A percentile compares a stretch with the other conserved stretches of the same genome.
These are phyloP conservation scores for Penicillium roqueforti DNA, from an alignment of 495 filamentous ascomycete species.

Conservation along the genomic window DNA sequence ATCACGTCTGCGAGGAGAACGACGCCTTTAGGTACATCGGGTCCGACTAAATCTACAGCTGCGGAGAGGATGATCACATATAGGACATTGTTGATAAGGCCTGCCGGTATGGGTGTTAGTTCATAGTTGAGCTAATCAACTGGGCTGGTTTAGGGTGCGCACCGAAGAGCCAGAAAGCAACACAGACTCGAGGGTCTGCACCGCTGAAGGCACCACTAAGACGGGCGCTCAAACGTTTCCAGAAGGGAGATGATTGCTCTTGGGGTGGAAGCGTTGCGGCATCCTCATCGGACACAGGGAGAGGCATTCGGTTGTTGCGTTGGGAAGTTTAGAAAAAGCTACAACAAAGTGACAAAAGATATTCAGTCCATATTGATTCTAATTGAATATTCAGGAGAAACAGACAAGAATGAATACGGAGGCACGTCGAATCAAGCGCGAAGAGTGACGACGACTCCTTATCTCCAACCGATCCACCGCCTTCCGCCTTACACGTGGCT, in stretches of 20 bases:
- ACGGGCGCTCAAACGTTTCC: slow-evolving; percentile 63
- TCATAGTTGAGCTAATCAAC: neutral
- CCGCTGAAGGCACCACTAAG: slow-evolving; percentile 59
- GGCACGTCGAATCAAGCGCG: neutral
- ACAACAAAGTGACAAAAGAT: slow-evolving; percentile 7
- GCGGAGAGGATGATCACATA: slow-evolving; percentile 96
- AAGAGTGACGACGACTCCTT: slow-evolving; percentile 8
- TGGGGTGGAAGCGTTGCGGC: slow-evolving; percentile 60
- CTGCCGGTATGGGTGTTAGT: slow-evolving; percentile 43
- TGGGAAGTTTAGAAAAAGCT: slow-evolving; percentile 8
- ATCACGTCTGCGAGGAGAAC: slow-evolving; percentile 92
- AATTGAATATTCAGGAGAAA: neutral
- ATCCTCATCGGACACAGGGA: slow-evolving; percentile 15
- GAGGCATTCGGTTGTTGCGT: slow-evolving; percentile 14
- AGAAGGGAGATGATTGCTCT: slow-evolving; percentile 63
- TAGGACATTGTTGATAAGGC: slow-evolving; percentile 94
- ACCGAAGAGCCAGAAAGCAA: slow-evolving; percentile 95
- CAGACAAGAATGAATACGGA: neutral
- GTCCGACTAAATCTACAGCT: slow-evolving; percentile 92
- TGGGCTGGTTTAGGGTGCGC: slow-evolving; percentile 15
- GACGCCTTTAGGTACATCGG: slow-evolving; percentile 75
- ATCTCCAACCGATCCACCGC: slow-evolving; percentile 16
- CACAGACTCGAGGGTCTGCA: slow-evolving; percentile 66
- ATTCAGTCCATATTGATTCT: neutral
- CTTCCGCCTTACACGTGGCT: slow-evolving; percentile 2